Evolutionary conservation across 78 protist species (phyloP), one percentile per base, ranked within the genome.

Genomic region (Diacronema lutheri): DNA sequence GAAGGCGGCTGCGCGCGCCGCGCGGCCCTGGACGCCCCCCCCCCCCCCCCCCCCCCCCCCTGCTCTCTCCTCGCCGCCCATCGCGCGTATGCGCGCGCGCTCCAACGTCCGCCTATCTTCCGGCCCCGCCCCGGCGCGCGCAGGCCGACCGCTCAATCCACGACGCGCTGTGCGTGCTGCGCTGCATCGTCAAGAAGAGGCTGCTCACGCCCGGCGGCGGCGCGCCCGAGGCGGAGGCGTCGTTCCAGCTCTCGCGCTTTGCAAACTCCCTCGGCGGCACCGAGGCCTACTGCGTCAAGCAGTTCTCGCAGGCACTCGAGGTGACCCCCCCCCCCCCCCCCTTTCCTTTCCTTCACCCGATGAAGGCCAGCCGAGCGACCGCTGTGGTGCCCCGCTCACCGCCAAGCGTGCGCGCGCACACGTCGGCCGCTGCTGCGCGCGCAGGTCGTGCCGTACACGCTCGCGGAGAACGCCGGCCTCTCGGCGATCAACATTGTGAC

Each of bases 381-480:
- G n/a, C n/a, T n/a, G n/a, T n/a, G n/a, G n/a, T n/a, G n/a, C n/a
- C n/a, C 16, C 50, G 50, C 50, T 3, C 50, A 44, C 50, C 16
- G 16, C 16, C 50, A 7, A 9, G 50, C 50, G 50, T 7, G 50
- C 7, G 50, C 50, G 7, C 50, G 50, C 50, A 7, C 50, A 44
- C 50, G 7, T 44, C 50, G 50, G 16, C 3, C 50, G 50, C 50
- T 3, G 50, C 7, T 44, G 50, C 50, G 50, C 50, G 50, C 50
- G 50, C 98, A 98, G 89, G 91, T 96, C 81, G 90, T 97, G n/a
- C 99, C 99, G 11, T 88, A 91, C 90, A 98, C 99, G 20, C 93
- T 99, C 38, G 99, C 99, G 25, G 99, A 99, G 95, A 99, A 99
- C 85, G 99, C 99, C 13, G 99, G 99, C 33, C 92, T 99, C n/a